Evolutionary conservation across 345 rosid genomes (phyloP), one percentile per base, ranked within the genome.

Genomic region (Eucalyptus polybractea): DNA sequence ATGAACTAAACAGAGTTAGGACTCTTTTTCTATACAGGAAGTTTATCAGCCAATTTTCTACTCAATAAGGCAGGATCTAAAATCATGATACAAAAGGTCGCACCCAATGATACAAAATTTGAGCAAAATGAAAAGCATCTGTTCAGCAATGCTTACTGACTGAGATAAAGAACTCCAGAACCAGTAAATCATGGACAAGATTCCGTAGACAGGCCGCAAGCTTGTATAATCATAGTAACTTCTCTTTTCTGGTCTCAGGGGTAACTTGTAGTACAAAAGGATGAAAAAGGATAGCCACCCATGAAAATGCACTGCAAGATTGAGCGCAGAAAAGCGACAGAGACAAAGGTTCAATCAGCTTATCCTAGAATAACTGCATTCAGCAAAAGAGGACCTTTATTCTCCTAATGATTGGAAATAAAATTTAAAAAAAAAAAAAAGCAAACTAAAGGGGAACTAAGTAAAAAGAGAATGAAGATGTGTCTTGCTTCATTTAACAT

Each of bases 251-350:
- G 93, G 89, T 87, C 94, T 93, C 91, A 94, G 90, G 33, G 96
- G 97, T 86, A 97, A 88, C 90, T 96, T 96, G 90, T 96, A 96
- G 92, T 96, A 94, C 56, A 96, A 88, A 37, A 96, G 97, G 94
- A 96, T 94, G 93, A 95, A 95, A 89, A 96, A 97, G 42, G 97
- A 96, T 88, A 95, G 90, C 96, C 97, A 97, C 80, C 99, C 97
- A 89, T 95, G 97, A 91, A 96, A 96, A 86, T 97, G 99, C 88
- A 96, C 91, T 2, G 97, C 93, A 72, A 97, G 97, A 89, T 94
- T 96, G 54, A 97, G 94, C 8, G 95, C 94, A 69, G 51, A 50
- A 96, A 91, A 47, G 95, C 97, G 86, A 97, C 97, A 80, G 98
- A 95, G 89, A 95, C 42, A 3, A 49, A 49, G 14, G 50, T 49